phyloP scores from a whole-genome alignment of 176 grass and related monocot species.

The Poa pratensis region DNA sequence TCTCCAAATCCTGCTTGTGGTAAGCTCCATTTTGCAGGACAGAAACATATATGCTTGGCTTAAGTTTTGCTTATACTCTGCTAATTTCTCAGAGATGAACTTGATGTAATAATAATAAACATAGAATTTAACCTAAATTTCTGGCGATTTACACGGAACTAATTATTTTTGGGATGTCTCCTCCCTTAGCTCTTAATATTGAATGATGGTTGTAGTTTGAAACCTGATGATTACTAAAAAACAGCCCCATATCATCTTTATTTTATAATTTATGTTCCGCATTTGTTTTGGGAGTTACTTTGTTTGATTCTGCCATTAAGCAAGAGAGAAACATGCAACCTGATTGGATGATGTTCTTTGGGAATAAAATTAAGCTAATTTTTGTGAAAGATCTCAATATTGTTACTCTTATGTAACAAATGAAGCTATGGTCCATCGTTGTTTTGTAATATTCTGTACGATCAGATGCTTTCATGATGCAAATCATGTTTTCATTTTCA shows the following conservation, averaged over 20 bases:
- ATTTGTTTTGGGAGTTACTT: constrained; percentile 4
- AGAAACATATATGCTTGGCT: constrained; percentile 5
- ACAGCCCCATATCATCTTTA: background rate
- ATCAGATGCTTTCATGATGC: constrained; percentile 19
- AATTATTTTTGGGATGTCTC: background rate
- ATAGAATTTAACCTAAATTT: background rate
- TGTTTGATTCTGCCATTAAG: constrained; percentile 9
- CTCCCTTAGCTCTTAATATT: background rate
- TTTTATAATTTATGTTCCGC: background rate
- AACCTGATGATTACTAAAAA: background rate
- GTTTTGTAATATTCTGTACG: constrained; percentile 14
- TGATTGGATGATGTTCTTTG: background rate
- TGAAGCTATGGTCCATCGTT: constrained; percentile 4
- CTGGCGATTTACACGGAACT: background rate
- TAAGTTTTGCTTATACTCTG: background rate
- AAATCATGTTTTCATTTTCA: constrained; percentile 45
- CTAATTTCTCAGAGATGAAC: constrained; percentile 19
- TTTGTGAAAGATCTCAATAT: background rate
- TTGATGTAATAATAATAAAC: constrained; percentile 12
- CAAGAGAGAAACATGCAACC: background rate
- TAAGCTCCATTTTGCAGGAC: constrained; percentile 49
- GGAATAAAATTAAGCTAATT: background rate
- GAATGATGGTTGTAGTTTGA: background rate
- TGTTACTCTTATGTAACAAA: constrained; percentile 13
- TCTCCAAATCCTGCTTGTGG: constrained; percentile 88